Evolutionary conservation across 2,329 filamentous ascomycete species (phyloP).

Genomic region (Cryphonectria carpinicola): DNA sequence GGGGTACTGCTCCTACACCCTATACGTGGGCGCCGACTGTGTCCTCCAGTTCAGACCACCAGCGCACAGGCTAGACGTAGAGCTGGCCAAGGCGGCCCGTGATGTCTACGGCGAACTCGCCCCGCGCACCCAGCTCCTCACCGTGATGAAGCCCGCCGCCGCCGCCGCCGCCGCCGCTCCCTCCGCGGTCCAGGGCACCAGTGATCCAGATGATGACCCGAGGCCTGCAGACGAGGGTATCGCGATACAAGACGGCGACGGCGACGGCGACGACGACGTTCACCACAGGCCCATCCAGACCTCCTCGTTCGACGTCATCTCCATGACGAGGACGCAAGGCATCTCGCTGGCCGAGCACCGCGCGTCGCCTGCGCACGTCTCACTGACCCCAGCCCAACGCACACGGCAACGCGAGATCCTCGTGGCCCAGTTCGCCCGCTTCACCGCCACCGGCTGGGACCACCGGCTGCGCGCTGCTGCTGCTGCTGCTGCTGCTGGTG

Average conservation of each 20-base stretch:
- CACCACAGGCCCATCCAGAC: constrained; percentile 13
- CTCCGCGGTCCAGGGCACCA: background rate
- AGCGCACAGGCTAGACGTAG: constrained; percentile 46
- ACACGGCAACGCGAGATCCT: constrained; percentile 36
- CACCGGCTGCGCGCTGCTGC: constrained; percentile 28
- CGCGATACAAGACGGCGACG: constrained; percentile 15
- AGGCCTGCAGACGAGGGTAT: constrained; percentile 31
- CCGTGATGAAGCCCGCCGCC: constrained; percentile 33
- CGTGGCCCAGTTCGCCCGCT: constrained; percentile 46
- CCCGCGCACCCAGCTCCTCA: constrained; percentile 46
- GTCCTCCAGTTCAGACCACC: constrained; percentile 55
- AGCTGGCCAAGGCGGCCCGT: constrained; percentile 42
- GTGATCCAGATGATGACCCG: background rate
- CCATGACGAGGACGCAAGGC: constrained; percentile 47
- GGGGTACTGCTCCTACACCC: constrained; percentile 57
- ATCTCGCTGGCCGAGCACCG: constrained; percentile 43
- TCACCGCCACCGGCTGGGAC: constrained; percentile 46
- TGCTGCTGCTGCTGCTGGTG: too few species aligned
- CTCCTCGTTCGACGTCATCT: constrained; percentile 43
- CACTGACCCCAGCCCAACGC: background rate
- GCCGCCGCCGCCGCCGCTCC: background rate
- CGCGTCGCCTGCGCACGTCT: background rate
- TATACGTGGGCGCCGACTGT: constrained; percentile 43
- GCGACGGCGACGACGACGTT: constrained; percentile 8
- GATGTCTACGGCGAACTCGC: constrained; percentile 46